Conservation (phyloP, 192 early-diverging fungal genomes). For the Backusella macrospora region DNA sequence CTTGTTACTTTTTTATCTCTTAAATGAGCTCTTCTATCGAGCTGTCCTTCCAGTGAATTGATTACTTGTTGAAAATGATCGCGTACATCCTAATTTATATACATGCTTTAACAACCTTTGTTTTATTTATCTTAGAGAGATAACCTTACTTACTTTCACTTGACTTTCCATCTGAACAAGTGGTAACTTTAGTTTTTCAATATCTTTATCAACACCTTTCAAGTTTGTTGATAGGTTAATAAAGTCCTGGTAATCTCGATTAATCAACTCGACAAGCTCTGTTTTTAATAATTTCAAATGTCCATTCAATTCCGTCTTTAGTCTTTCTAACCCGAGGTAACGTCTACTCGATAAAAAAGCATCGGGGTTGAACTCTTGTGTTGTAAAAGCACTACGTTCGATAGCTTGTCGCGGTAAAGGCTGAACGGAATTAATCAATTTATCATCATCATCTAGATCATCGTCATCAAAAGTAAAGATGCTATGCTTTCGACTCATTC, state of each 20-base stretch:
- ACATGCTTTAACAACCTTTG: not conserved
- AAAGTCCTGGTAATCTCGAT: constrained; percentile 80
- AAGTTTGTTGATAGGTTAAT: constrained; percentile 80
- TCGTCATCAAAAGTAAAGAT: constrained; percentile 30
- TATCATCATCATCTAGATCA: constrained; percentile 35
- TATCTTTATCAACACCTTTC: constrained; percentile 70
- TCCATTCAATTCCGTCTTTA: constrained; percentile 62
- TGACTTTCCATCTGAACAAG: constrained; percentile 62
- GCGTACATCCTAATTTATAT: constrained; percentile 49
- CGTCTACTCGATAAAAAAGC: constrained; percentile 65
- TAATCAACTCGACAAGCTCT: constrained; percentile 79
- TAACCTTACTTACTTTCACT: constrained; percentile 51
- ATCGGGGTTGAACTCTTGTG: constrained; percentile 57
- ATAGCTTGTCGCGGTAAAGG: constrained; percentile 37
- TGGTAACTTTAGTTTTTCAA: constrained; percentile 61
- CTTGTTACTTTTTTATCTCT: constrained; percentile 67
- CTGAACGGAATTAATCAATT: constrained; percentile 17
- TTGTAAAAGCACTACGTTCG: constrained; percentile 33
- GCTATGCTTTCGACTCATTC: not conserved
- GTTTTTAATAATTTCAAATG: constrained; percentile 65
- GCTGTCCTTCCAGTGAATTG: constrained; percentile 56
- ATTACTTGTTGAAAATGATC: constrained; percentile 55
- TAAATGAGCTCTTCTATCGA: constrained; percentile 62
- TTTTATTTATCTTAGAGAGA: not conserved
- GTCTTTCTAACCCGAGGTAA: constrained; percentile 65